Percentiles rank a stretch among this genome's conserved stretches.
Evolutionary conservation across 1,284 basidiomycete species (phyloP).

Genomic region (Ustilago esculenta): DNA sequence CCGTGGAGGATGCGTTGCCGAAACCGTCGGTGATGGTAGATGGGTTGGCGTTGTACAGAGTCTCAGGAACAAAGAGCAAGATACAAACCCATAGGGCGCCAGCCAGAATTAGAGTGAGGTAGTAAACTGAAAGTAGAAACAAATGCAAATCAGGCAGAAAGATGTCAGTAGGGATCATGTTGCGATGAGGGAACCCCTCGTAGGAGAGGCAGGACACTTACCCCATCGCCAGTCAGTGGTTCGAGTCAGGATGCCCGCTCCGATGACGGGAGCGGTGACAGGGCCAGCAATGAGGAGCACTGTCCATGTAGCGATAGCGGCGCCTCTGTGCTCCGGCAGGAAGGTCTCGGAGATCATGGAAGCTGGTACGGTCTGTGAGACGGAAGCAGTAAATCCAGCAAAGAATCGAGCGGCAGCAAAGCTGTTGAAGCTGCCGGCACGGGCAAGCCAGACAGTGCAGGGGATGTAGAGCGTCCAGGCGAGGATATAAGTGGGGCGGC

Average conservation of each 20-base stretch:
- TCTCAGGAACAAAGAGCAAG: constrained; percentile 66
- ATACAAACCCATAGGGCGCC: constrained; percentile 59
- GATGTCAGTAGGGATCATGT: not conserved
- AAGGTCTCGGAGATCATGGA: constrained; percentile 48
- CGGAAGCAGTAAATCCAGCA: constrained; percentile 36
- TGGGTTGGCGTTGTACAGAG: constrained; percentile 57
- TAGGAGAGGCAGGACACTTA: constrained; percentile 1
- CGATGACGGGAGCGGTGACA: constrained; percentile 65
- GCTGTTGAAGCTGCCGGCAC: constrained; percentile 46
- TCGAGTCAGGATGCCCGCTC: constrained; percentile 57
- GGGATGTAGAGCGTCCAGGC: constrained; percentile 66
- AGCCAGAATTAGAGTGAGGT: constrained; percentile 63
- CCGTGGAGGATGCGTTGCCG: not conserved
- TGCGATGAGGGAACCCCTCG: not conserved
- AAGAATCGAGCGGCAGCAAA: constrained; percentile 52
- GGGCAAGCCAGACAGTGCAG: constrained; percentile 64
- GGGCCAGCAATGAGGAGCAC: constrained; percentile 58
- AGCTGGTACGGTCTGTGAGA: constrained; percentile 47
- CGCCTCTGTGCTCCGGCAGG: constrained; percentile 63
- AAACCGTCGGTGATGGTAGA: not conserved
- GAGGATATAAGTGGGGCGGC: constrained; percentile 65
- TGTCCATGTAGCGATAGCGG: constrained; percentile 64
- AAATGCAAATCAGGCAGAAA: not conserved
- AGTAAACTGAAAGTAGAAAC: constrained; percentile 52
- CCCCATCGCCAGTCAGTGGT: constrained; percentile 51